A percentile compares a stretch with the other conserved stretches of the same genome.
phyloP scores from a whole-genome alignment of 768 basidiomycete genomes.

The Hericium erinaceus region DNA sequence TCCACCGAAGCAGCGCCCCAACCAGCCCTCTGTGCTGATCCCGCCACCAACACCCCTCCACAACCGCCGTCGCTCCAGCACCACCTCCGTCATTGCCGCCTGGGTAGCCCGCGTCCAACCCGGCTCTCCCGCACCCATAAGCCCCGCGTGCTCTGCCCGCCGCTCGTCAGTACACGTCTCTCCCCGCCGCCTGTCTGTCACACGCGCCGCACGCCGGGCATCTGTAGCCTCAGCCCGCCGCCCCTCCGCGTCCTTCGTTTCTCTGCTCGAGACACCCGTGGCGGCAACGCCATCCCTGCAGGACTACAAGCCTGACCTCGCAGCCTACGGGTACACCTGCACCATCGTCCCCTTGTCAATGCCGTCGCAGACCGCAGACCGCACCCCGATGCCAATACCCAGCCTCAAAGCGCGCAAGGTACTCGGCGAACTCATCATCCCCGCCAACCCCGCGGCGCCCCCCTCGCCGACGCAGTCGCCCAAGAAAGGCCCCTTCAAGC shows the following conservation, averaged over 20 bases:
- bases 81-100: slow-evolving; percentile 39
- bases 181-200: slow-evolving; percentile 25
- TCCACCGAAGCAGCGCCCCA: background rate
- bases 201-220: slow-evolving; percentile 18
- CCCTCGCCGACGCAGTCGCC: slow-evolving; percentile 8
- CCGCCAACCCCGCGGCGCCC: slow-evolving; percentile 33
- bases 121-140: slow-evolving; percentile 45
- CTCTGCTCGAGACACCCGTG: slow-evolving; percentile 32
- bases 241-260: slow-evolving; percentile 40
- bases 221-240: slow-evolving; percentile 31
- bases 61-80: slow-evolving; percentile 32
- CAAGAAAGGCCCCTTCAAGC: slow-evolving; percentile 26
- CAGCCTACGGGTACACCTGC: slow-evolving; percentile 54
- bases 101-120: slow-evolving; percentile 66
- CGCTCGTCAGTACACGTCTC: slow-evolving; percentile 13
- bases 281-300: slow-evolving; percentile 35
- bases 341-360: slow-evolving; percentile 37
- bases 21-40: background rate
- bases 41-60: background rate
- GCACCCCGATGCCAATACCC: background rate
- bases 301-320: slow-evolving; percentile 45
- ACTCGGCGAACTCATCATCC: slow-evolving; percentile 25
- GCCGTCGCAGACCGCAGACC: background rate
- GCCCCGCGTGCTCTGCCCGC: slow-evolving; percentile 19
- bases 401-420: background rate